These are phyloP conservation scores for Gossypium bickii DNA, from an alignment of 345 rosid species.

Conservation along the genomic window DNA sequence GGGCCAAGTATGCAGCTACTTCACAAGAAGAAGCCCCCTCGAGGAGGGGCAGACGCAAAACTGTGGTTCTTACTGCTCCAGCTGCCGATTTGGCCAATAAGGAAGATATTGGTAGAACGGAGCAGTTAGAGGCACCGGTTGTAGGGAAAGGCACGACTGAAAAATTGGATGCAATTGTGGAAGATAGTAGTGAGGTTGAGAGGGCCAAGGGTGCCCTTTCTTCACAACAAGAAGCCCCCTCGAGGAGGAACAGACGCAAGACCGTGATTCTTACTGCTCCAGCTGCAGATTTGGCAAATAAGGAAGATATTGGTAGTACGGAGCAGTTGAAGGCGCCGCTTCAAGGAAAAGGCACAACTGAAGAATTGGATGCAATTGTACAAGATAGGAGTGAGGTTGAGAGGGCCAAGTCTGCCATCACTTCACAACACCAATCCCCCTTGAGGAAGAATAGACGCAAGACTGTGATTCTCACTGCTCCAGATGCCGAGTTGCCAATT, in stretches of 20 bases:
- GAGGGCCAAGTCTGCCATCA: slow-evolving; percentile 1
- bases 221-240: background rate
- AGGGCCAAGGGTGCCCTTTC: background rate
- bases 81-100: slow-evolving; percentile 2
- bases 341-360: no score
- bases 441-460: slow-evolving; percentile 30
- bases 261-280: slow-evolving; percentile 14
- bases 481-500: slow-evolving; percentile 8
- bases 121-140: no score
- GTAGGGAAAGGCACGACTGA: no score
- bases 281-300: background rate
- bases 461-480: slow-evolving; percentile 16
- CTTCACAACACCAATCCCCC: slow-evolving; percentile 5
- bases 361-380: background rate
- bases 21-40: background rate
- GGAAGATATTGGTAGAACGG: background rate
- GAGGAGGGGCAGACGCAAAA: slow-evolving; percentile 29
- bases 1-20: background rate
- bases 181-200: background rate
- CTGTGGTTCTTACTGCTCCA: slow-evolving; percentile 13
- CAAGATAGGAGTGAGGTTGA: slow-evolving; percentile 5
- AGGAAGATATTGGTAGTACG: background rate
- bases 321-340: no score
- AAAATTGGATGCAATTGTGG: no score
- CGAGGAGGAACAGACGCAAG: slow-evolving; percentile 28